Base-by-base conservation (phyloP, 179 eudicot genomes). In the Silene noctiflora region DNA sequence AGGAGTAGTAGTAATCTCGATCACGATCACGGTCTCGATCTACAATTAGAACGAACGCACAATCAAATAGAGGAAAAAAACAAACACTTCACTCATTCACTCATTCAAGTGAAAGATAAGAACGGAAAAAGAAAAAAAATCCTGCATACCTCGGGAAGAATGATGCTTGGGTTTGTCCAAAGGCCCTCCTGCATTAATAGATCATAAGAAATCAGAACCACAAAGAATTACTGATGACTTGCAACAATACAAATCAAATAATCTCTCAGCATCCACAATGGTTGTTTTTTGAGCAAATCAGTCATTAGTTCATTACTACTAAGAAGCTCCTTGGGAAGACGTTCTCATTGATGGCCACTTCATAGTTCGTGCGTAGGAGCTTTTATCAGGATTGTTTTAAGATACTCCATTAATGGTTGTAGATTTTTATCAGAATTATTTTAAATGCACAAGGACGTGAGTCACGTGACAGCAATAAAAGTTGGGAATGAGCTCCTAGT, bases 91-190 rank as follows among this genome's bases (percentile, higher is more conserved):
- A 68, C 27, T 44, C 61, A 48, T 63, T 21, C 17, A 68, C 27
- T 44, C 61, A 48, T n/a, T 64, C 59, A 13, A 17, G 8, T 19
- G 63, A 70, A 35, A 55, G 27, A 46, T 64, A 46, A 64, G 33
- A 20, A 60, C 12, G 27, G 2, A n/a, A 60, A 19, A 14, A 4
- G 0, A 53, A 16, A 17, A 6, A 53, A 13, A 53, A 2, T 39
- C 62, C 17, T 70, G 22, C 80, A 71, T 87, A 94, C 96, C 98
- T 85, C 96, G 87, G 76, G 97, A 90, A 2, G 94, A 88, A 66
- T 88, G 92, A 80, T 87, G 97, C 75, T 86, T 87, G 48, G 86
- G 51, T 79, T 87, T 94, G 67, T 89, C 98, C 2, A 82, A 65
- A 74, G 85, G 88, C 35, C 84, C 87, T 62, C 93, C 96, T 91